A percentile compares a stretch with the other conserved stretches of the same genome.
Conservation (phyloP, 306 rosid species). For the Quercus gilva region DNA sequence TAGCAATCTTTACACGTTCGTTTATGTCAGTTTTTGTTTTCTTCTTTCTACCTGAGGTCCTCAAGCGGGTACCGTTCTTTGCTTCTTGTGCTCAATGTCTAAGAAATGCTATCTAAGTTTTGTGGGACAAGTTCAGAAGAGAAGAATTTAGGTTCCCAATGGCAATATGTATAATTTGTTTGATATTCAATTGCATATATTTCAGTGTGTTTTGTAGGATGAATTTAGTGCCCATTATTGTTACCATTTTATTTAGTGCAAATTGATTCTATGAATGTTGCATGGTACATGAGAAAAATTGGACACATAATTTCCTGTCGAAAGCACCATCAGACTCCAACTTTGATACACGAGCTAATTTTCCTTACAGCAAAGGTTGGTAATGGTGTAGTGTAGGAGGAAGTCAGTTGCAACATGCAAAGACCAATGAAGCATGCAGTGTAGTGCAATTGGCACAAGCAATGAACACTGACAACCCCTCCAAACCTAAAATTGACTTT, state of each 20-base stretch:
- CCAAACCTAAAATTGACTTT: background rate
- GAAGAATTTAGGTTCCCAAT: conserved; percentile 19
- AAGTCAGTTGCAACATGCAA: background rate
- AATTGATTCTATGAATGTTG: conserved; percentile 9
- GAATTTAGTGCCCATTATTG: conserved; percentile 8
- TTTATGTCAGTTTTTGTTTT: conserved; percentile 17
- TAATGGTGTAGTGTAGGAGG: background rate
- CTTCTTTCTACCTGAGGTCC: background rate
- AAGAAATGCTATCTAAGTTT: background rate
- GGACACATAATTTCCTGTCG: background rate
- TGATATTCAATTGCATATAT: conserved; percentile 12
- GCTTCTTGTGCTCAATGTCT: background rate
- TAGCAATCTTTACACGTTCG: conserved; percentile 11
- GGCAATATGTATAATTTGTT: conserved; percentile 15
- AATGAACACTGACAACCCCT: background rate
- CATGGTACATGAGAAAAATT: background rate
- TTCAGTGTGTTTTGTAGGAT: conserved; percentile 9
- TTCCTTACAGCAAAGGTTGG: background rate
- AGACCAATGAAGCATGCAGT: background rate
- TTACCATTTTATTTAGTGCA: background rate
- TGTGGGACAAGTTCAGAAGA: conserved; percentile 2
- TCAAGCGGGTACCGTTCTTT: conserved; percentile 7
- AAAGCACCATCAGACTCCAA: background rate
- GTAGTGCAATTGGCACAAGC: background rate
- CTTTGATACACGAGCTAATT: background rate